Percentiles rank a stretch among this genome's conserved stretches.
phyloP scores from a whole-genome alignment of 169 alveolate genomes.

The Eimeria praecox region DNA sequence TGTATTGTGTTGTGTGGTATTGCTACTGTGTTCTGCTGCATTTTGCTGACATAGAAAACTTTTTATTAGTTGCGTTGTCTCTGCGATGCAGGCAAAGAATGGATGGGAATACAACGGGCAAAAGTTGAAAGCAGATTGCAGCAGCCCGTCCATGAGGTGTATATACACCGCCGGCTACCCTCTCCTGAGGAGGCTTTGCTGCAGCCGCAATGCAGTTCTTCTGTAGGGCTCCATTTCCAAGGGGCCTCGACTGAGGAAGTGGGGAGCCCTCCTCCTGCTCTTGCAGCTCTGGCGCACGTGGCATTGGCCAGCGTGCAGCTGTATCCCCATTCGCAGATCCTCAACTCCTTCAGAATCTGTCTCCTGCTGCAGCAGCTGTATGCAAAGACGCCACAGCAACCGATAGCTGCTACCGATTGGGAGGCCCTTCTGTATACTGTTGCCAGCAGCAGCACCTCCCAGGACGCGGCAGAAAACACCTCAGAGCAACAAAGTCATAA shows the following conservation, averaged over 20 bases:
- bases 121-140: background rate
- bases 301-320: constrained; percentile 16
- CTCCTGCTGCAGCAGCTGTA: constrained; percentile 4
- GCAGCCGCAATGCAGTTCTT: background rate
- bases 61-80: background rate
- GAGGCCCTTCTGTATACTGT: background rate
- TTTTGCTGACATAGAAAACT: background rate
- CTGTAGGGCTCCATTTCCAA: background rate
- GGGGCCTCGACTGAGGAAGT: background rate
- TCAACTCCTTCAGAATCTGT: background rate
- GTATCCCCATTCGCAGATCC: background rate
- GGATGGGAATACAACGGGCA: constrained; percentile 13
- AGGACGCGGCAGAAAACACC: background rate
- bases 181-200: constrained; percentile 7
- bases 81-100: background rate
- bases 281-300: background rate
- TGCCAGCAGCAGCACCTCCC: background rate
- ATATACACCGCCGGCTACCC: background rate
- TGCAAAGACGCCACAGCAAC: background rate
- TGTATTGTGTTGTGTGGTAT: background rate
- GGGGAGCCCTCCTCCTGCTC: constrained; percentile 4
- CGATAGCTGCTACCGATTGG: constrained; percentile 22
- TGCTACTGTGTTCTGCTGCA: background rate
- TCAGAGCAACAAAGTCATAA: background rate
- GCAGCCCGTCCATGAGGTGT: background rate